Base-by-base conservation (phyloP, 2,329 filamentous ascomycete genomes). In the Malbranchea zuffiana region DNA sequence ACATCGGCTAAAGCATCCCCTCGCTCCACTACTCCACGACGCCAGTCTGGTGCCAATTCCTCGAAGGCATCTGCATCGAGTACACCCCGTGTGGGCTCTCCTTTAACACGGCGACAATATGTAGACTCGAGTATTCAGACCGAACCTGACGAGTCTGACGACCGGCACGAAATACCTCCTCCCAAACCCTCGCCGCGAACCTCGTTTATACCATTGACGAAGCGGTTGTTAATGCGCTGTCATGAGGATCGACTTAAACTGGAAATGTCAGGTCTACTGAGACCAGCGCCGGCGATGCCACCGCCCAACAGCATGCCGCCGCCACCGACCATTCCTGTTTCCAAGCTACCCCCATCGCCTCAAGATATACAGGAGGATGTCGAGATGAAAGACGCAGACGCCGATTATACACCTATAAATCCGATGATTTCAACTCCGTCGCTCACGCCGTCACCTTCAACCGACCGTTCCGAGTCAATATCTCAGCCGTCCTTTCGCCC, bases 101-200 rank as follows among this genome's bases (percentile, higher is more conserved):
- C 50, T 8, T 43, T 53, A n/a, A 31, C 17, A 21, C 33, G 37
- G 4, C 34, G 34, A 13, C 52, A 50, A 25, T 67, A 67, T 42
- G 60, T 65, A 23, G 60, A 63, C 39, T 51, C 51, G 21, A 50
- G 54, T 10, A 57, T 62, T 19, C 65, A 68, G 47, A 62, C 60
- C 4, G 59, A 71, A 47, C 42, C 56, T 28, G 56, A 70, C 50
- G 54, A 61, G 32, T 45, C 47, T 26, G 56, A 58, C n/a, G 43
- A 48, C 7, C 41, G 47, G 10, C 46, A 44, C 15, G 35, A n/a
- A n/a, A n/a, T n/a, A n/a, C 25, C 43, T 7, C 38, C 43, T 18
- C 42, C 42, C 19, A 26, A 43, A 24, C 34, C 49, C 8, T 42
- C 50, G 3, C 47, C 42, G 23, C 52, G 41, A 36, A 47, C 44